Evolutionary conservation across 441 rosid species (phyloP).

Genomic region (Eruca vesicaria): DNA sequence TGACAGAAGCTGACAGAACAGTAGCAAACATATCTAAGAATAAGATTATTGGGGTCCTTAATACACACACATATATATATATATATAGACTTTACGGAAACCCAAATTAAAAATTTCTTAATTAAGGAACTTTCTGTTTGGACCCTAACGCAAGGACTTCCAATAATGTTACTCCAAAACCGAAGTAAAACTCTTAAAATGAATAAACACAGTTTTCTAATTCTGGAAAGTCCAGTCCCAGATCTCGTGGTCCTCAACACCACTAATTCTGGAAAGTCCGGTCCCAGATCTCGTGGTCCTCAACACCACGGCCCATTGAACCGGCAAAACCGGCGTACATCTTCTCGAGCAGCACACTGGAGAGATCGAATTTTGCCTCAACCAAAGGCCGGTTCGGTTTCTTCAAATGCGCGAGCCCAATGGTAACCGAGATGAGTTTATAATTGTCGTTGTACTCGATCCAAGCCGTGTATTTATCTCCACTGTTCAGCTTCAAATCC

Average conservation of each 20-base stretch:
- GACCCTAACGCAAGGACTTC: no score
- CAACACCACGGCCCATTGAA: slow-evolving; percentile 25
- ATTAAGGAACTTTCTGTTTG: no score
- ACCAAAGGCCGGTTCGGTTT: slow-evolving; percentile 36
- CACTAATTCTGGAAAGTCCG: slow-evolving; percentile 31
- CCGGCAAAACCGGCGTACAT: slow-evolving; percentile 36
- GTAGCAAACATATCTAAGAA: no score
- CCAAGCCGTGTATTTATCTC: slow-evolving; percentile 40
- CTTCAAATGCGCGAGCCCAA: slow-evolving; percentile 23
- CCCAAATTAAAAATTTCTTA: no score
- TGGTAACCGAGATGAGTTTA: slow-evolving; percentile 25
- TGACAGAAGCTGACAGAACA: no score
- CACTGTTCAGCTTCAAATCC: slow-evolving; percentile 32
- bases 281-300: slow-evolving; percentile 35
- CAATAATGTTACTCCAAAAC: no score
- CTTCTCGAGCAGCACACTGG: slow-evolving; percentile 18
- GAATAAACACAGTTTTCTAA: background rate
- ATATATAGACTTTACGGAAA: no score
- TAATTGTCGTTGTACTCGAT: slow-evolving; percentile 35
- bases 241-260: slow-evolving; percentile 31
- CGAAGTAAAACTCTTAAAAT: background rate
- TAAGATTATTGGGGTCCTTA: no score
- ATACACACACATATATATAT: no score
- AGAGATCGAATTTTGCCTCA: slow-evolving; percentile 28
- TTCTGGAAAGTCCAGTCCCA: slow-evolving; percentile 37